Evolutionary conservation across 768 basidiomycete species (phyloP).

Genomic region (Termitomyces sp.): DNA sequence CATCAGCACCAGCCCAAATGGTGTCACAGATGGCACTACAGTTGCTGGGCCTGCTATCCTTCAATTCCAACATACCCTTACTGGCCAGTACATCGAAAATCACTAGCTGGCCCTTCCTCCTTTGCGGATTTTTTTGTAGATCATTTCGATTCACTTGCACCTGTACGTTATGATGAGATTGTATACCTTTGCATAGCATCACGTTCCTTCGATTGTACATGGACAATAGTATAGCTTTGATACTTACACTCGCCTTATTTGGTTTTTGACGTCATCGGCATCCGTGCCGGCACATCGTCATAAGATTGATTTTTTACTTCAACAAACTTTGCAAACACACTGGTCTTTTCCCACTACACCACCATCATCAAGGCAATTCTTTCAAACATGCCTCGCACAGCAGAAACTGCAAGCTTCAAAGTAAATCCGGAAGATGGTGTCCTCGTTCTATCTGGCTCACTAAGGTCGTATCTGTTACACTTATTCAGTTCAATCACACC

Average conservation of each 20-base stretch:
- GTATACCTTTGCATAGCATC: background rate
- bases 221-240: background rate
- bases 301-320: background rate
- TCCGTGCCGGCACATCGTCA: conserved; percentile 1
- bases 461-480: background rate
- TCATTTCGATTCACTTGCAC: background rate
- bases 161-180: background rate
- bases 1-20: conserved; percentile 4
- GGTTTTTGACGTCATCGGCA: background rate
- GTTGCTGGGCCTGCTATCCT: conserved; percentile 13
- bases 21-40: conserved; percentile 9
- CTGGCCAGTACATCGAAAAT: conserved; percentile 2
- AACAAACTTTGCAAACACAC: too few species aligned
- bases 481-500: conserved; percentile 72
- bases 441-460: background rate
- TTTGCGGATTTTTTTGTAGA: background rate
- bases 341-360: background rate
- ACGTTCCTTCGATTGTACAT: background rate
- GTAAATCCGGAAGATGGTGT: background rate
- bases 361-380: conserved; percentile 14
- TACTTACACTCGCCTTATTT: background rate
- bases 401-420: conserved; percentile 60
- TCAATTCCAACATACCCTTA: conserved; percentile 6
- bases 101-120: background rate
- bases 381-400: conserved; percentile 55